Evolutionary conservation across 2,329 filamentous ascomycete species (phyloP), one percentile per base, ranked within the genome.

Genomic region (Xylaria digitata): DNA sequence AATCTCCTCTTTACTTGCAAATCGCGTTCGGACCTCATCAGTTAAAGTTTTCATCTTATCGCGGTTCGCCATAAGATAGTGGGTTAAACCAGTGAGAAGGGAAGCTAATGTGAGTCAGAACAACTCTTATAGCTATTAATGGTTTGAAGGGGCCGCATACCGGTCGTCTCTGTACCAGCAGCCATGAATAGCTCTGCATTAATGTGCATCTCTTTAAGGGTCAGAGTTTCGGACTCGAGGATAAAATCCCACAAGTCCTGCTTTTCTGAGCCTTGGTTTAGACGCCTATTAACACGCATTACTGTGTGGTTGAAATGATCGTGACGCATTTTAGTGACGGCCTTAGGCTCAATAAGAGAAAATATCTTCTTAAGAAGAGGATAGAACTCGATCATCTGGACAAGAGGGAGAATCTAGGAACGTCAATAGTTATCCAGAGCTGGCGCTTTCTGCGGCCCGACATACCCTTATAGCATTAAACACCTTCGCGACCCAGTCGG

Each of bases 41-140:
- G 68, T 69, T 6, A 79, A 65, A 9, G 60, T 70, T 1, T 69
- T 49, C n/a, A 76, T 67, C 11, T 68, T 74, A 3, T 67, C 43
- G 0, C 73, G 75, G 61, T 77, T 73, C 8, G 60, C 66, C 23
- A 67, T 40, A 6, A 70, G 57, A 46, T 65, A 69, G 21, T 67
- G 59, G 8, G 46, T 67, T 23, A 63, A 34, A 17, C 68, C 65
- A n/a, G 30, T 66, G 6, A 70, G 5, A 75, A 81, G 79, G 6
- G 81, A 83, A 13, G 81, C 82, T 52, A 42, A 30, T 11, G 26
- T 34, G 19, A 8, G 23, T 63, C 26, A 49, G 50, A 40, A 21
- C 46, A 3, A n/a, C 3, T 17, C 4, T 21, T 50, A 7, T 46
- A 6, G 23, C 13, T 11, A 23, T 3, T 11, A 43, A 9, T 40